A percentile compares a stretch with the other conserved stretches of the same genome.
These are phyloP conservation scores for Sparassis latifolia DNA, from an alignment of 1,284 basidiomycete genomes.

Conservation along the genomic window DNA sequence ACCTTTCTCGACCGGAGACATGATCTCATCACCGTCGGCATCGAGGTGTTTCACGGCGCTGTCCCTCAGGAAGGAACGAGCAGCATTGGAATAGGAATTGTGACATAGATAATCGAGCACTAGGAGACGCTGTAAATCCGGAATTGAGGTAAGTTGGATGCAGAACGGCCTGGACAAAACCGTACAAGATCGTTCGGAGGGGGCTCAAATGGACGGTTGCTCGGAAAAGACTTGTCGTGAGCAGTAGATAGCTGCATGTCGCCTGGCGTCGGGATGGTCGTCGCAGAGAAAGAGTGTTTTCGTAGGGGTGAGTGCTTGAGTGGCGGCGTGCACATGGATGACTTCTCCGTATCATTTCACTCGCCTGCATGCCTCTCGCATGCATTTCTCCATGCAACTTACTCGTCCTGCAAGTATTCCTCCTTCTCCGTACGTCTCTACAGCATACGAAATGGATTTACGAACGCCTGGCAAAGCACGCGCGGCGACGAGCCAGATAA, in stretches of 20 bases:
- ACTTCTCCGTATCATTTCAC: too few species aligned
- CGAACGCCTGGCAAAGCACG: too few species aligned
- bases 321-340: too few species aligned
- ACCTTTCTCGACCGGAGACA: slow-evolving; percentile 22
- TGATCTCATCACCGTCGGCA: slow-evolving; percentile 62
- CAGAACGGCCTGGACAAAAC: background rate
- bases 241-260: slow-evolving; percentile 1
- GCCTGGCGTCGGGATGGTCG: too few species aligned
- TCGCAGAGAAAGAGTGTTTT: too few species aligned
- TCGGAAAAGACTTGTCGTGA: background rate
- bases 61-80: slow-evolving; percentile 64
- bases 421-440: too few species aligned
- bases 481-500: too few species aligned
- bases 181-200: slow-evolving; percentile 17
- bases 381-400: too few species aligned
- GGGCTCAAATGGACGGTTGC: slow-evolving; percentile 11
- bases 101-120: slow-evolving; percentile 80
- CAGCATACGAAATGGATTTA: too few species aligned
- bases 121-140: slow-evolving; percentile 49
- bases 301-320: too few species aligned
- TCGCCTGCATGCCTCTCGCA: too few species aligned
- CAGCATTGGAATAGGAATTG: slow-evolving; percentile 64
- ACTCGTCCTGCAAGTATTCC: too few species aligned
- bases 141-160: background rate
- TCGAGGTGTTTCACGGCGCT: slow-evolving; percentile 55